Evolutionary conservation across 1,284 basidiomycete genomes (phyloP).

Genomic region (Trichosporon sp.): DNA sequence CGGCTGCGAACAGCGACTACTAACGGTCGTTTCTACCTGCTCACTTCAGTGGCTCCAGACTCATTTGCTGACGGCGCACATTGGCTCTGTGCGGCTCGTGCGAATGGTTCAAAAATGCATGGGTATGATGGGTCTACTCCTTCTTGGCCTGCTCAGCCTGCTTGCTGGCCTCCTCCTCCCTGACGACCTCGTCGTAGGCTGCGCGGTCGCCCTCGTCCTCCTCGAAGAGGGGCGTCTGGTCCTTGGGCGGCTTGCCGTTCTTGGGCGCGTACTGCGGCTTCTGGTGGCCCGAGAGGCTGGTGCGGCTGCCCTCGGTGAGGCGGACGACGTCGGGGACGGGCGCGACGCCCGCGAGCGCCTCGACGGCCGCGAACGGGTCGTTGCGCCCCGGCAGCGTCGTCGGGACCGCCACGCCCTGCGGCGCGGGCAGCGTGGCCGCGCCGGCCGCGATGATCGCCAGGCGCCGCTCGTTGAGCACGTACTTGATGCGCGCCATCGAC

Average conservation of each 20-base stretch:
- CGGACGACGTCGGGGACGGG: slow-evolving; percentile 5
- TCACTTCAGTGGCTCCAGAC: too few species aligned
- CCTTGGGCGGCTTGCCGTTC: too few species aligned
- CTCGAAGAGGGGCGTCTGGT: slow-evolving; percentile 18
- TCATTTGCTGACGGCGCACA: too few species aligned
- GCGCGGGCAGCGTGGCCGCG: not conserved
- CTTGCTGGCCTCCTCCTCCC: slow-evolving; percentile 37
- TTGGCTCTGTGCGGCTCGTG: not conserved
- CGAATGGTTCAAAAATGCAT: slow-evolving; percentile 2
- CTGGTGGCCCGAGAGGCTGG: not conserved
- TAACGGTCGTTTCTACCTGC: too few species aligned
- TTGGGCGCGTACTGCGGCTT: too few species aligned
- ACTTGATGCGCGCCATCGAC: slow-evolving; percentile 96
- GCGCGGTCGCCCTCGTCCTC: slow-evolving; percentile 20
- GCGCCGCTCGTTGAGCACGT: slow-evolving; percentile 84
- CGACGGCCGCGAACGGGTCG: slow-evolving; percentile 12
- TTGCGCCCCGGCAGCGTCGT: slow-evolving; percentile 8
- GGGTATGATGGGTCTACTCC: slow-evolving; percentile 1
- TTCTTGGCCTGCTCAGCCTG: slow-evolving; percentile 19
- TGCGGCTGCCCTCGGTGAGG: not conserved
- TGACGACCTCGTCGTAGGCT: slow-evolving; percentile 21
- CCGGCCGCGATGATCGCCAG: slow-evolving; percentile 67
- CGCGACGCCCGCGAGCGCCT: slow-evolving; percentile 10
- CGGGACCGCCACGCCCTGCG: slow-evolving; percentile 1
- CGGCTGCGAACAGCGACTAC: too few species aligned